Evolutionary conservation across 208 protist genomes (phyloP), one percentile per base, ranked within the genome.

Genomic region (Acanthamoeba lenticulata): DNA sequence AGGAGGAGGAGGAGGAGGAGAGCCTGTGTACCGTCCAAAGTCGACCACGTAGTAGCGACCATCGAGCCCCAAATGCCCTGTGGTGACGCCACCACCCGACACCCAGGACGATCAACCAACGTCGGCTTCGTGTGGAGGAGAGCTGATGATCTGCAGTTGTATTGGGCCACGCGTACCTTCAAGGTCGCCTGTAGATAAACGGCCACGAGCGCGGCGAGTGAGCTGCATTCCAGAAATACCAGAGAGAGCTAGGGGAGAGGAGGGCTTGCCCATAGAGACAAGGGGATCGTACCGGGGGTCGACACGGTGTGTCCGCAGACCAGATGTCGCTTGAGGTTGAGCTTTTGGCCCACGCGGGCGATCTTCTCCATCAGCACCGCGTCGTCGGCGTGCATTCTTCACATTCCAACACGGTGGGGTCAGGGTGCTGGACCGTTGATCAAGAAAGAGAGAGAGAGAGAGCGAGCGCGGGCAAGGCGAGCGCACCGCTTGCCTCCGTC

Each of bases 401-500:
- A 65, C 27, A 6, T 9, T 0, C n/a, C 15, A 36, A 32, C 27
- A 65, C 24, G 9, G 4, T 17, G 3, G 55, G 55, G 17, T 5
- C 15, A 27, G 55, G 29, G 55, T 7, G 24, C 24, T 27, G n/a
- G n/a, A n/a, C n/a, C n/a, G n/a, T n/a, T n/a, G n/a, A n/a, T n/a
- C n/a, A n/a, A n/a, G n/a, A n/a, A n/a, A n/a, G n/a, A n/a, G n/a
- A n/a, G n/a, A n/a, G n/a, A n/a, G n/a, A n/a, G n/a, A n/a, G n/a
- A n/a, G n/a, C n/a, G n/a, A n/a, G n/a, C n/a, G n/a, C n/a, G n/a
- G n/a, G n/a, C n/a, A n/a, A n/a, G n/a, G n/a, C n/a, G n/a, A n/a
- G n/a, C 69, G 19, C 24, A 79, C 69, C 44, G 38, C 44, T 79
- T 79, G 17, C 79, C 79, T 44, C 79, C 79, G 60, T 89, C 79